Conservation (phyloP, 257 asterid species). For the Anisodus tanguticus region DNA sequence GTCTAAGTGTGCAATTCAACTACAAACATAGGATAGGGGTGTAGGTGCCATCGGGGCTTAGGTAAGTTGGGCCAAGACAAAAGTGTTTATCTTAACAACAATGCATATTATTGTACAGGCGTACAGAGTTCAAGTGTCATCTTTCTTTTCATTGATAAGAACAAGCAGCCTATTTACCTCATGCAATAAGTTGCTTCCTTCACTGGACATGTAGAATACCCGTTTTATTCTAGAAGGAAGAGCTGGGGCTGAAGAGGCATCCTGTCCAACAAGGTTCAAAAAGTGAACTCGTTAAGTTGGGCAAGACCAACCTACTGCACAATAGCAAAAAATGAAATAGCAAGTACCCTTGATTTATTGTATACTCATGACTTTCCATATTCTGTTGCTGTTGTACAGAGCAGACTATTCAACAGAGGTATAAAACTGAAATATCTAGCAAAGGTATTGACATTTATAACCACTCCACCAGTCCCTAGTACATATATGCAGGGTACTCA, state of each 20-base stretch:
- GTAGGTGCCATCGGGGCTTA: no score
- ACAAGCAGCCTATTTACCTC: conserved; percentile 58
- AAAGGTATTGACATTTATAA: not conserved
- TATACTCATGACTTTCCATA: not conserved
- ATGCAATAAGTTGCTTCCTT: conserved; percentile 88
- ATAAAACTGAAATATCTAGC: conserved; percentile 3
- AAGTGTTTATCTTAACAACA: not conserved
- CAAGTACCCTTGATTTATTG: conserved; percentile 3
- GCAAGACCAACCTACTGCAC: not conserved
- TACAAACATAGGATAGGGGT: no score
- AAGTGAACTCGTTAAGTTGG: conserved; percentile 32
- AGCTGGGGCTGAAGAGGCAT: conserved; percentile 61
- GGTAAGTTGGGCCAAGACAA: no score
- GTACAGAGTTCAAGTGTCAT: not conserved
- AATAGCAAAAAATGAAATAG: not conserved
- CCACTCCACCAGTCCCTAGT: not conserved
- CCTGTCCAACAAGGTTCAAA: conserved; percentile 50
- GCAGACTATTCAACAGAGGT: not conserved
- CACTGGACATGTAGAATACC: conserved; percentile 96
- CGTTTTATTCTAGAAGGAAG: conserved; percentile 88
- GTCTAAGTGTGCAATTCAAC: no score
- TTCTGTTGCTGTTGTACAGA: not conserved
- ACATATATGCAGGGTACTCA: not conserved
- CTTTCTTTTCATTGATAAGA: not conserved
- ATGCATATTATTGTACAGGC: not conserved